Base-by-base conservation (phyloP, 202 grass and related monocot genomes). In the Setaria viridis region DNA sequence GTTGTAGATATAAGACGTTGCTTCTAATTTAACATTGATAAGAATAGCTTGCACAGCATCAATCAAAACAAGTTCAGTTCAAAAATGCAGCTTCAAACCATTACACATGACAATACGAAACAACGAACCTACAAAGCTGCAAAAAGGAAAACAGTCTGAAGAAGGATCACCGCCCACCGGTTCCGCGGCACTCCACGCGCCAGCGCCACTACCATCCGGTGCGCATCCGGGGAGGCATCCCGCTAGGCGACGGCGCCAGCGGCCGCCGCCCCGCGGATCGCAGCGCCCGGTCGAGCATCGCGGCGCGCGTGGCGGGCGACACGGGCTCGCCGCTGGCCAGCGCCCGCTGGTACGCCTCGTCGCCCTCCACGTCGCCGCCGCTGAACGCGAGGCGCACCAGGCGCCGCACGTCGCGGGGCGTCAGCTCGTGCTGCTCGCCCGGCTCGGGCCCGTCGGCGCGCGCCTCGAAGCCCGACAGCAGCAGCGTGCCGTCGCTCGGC, bases 331-430 rank as follows among this genome's bases (percentile, higher is more conserved):
- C 62, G 2, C 69, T 70, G 62, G 21, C 39, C 11, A 72, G 10
- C 47, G 59, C 72, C 10, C 67, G 49, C 75, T 59, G 50, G 87
- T 84, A 88, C 25, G 30, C 59, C 67, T 39, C 58, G 67, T 88
- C 86, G 57, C 33, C 17, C 58, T 79, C 67, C 9, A 88, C 7
- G 81, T 56, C 50, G 12, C 68, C 69, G 7, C 51, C 62, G 9
- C 14, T 29, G 3, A 80, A 7, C 68, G 48, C 50, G 29, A 88
- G 59, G 39, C 42, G 59, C 49, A 85, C 57, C 6, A 85, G 68
- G 49, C 15, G 68, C 0, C 2, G 39, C 8, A 79, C 5, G 78
- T 85, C 83, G 7, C 48, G 20, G 9, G 62, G 1, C 46, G 88
- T 89, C 55, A 82, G 46, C 45, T 77, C 83, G 64, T 64, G 17